Percentiles rank a stretch among this genome's conserved stretches.
phyloP scores from a whole-genome alignment of 2,329 filamentous ascomycete genomes.

The Blastomyces percursus region DNA sequence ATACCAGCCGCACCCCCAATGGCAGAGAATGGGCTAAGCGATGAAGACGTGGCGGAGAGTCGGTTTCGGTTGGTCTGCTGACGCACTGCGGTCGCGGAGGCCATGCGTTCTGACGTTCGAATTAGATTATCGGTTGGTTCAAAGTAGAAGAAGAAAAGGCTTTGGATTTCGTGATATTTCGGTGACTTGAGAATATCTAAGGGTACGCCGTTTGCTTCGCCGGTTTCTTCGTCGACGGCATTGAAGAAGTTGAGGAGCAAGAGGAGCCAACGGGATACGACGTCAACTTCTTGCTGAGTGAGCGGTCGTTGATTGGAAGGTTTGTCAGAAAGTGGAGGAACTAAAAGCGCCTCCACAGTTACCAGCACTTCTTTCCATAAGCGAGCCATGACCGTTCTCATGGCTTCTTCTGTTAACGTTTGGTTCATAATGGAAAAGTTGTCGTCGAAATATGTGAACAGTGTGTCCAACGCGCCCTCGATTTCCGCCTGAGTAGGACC shows the following conservation, averaged over 20 bases:
- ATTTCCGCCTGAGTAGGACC: slow-evolving; percentile 61
- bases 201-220: slow-evolving; percentile 78
- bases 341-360: slow-evolving; percentile 78
- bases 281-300: slow-evolving; percentile 76
- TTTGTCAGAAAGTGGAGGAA: slow-evolving; percentile 91
- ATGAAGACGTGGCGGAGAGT: slow-evolving; percentile 48
- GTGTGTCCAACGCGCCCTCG: slow-evolving; percentile 66
- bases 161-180: slow-evolving; percentile 96
- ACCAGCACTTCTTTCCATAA: slow-evolving; percentile 96
- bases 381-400: slow-evolving; percentile 96
- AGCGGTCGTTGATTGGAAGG: slow-evolving; percentile 75
- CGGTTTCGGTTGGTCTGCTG: slow-evolving; percentile 60
- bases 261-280: slow-evolving; percentile 90
- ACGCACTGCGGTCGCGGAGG: slow-evolving; percentile 67
- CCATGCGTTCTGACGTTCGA: slow-evolving; percentile 93
- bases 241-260: slow-evolving; percentile 92
- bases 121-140: slow-evolving; percentile 84
- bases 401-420: slow-evolving; percentile 86
- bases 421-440: slow-evolving; percentile 99
- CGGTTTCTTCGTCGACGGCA: slow-evolving; percentile 70
- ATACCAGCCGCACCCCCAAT: slow-evolving; percentile 33
- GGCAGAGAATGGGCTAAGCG: slow-evolving; percentile 27
- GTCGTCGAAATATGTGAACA: slow-evolving; percentile 93
- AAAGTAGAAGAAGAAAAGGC: slow-evolving; percentile 97
- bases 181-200: slow-evolving; percentile 87